Base-by-base conservation (phyloP, 345 rosid species). In the Rhodamnia rubescens region DNA sequence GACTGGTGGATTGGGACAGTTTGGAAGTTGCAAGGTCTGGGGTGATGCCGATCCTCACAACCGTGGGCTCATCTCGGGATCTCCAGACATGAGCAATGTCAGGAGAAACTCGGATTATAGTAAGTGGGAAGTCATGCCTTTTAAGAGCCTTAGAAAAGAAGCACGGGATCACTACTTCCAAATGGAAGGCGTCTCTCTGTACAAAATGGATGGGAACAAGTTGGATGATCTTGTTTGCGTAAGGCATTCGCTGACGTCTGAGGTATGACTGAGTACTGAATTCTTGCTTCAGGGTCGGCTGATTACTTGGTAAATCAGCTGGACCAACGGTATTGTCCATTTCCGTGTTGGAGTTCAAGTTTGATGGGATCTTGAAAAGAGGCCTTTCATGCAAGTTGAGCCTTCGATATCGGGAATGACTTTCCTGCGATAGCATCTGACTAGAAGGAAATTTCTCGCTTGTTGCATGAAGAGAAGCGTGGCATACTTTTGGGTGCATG, bases 161-260 rank as follows among this genome's bases (percentile, higher is more conserved):
- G 98, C 98, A 0, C 93, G 58, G 83, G 98, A 94, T 88, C 96
- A 96, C 91, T 93, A 87, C 86, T 22, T 50, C 8, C 95, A 94
- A 88, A 96, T 95, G 99, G 92, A 92, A 89, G 93, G 94, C 15
- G 92, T 92, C 20, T 94, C 99, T 85, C 90, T 95, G 57, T 97
- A 97, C 92, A 97, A 97, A 89, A 97, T 97, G 98, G 99, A 97
- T 75, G 99, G 99, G 13, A 96, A 97, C 87, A 97, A 90, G 86
- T 90, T 97, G 90, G 99, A 97, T 81, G 99, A 97, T 92, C 92
- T 97, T 85, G 98, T 97, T 27, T 97, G 99, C 26, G 93, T 96
- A 36, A 90, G 92, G 89, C 99, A 93, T 87, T 85, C 95, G 14
- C 42, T 42, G 78, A 85, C 84, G 85, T 86, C 89, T n/a, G 87